phyloP scores from a whole-genome alignment of 1,139 yeast species.

The Taphrina communis region DNA sequence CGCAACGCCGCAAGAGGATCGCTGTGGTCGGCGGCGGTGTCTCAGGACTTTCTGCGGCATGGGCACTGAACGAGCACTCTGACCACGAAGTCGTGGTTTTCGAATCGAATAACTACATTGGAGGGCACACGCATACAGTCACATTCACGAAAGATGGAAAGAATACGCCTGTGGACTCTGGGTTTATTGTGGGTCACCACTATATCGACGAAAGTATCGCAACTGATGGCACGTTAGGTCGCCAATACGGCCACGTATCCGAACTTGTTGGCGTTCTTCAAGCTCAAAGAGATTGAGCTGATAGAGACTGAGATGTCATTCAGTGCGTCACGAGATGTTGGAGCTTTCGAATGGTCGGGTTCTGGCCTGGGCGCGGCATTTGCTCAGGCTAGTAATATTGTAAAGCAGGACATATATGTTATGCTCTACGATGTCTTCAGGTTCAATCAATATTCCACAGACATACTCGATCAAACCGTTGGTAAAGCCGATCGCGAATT shows the following conservation, averaged over 20 bases:
- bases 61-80: conserved; percentile 40
- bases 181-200: conserved; percentile 21
- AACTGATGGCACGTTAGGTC: not conserved
- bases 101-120: conserved; percentile 34
- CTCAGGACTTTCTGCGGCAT: conserved; percentile 41
- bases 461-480: conserved; percentile 16
- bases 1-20: conserved; percentile 15
- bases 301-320: conserved; percentile 37
- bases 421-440: conserved; percentile 33
- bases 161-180: conserved; percentile 35
- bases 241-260: conserved; percentile 39
- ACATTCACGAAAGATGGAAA: conserved; percentile 18
- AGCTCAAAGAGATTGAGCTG: conserved; percentile 19
- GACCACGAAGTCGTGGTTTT: conserved; percentile 31
- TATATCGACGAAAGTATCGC: not conserved
- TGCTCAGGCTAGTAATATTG: conserved; percentile 26
- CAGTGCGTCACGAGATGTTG: conserved; percentile 36
- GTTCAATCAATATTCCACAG: conserved; percentile 40
- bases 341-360: conserved; percentile 39
- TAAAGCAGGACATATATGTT: conserved; percentile 28
- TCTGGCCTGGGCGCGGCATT: conserved; percentile 25
- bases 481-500: conserved; percentile 22
- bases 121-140: conserved; percentile 40
- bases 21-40: conserved; percentile 44
- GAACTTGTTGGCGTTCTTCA: conserved; percentile 29